Percentiles rank a stretch among this genome's conserved stretches.
Evolutionary conservation across 257 asterid genomes (phyloP).

Genomic region (Hygrophila difformis): DNA sequence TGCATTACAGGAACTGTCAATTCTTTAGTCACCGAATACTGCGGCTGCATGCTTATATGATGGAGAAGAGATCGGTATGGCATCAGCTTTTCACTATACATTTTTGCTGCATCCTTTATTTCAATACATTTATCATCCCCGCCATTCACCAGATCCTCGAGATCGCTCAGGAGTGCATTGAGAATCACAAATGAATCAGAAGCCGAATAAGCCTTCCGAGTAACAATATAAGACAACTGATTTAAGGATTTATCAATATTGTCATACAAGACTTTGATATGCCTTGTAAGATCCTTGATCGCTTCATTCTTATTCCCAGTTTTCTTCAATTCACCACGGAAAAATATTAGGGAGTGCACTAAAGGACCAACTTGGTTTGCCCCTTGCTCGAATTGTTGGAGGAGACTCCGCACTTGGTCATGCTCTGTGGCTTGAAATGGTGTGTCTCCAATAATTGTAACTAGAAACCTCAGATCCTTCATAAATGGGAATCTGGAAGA

Average conservation of each 20-base stretch:
- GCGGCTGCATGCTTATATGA: background rate
- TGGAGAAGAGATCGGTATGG: no score
- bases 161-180: background rate
- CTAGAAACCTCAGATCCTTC: no score
- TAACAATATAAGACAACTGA: no score
- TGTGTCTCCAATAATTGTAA: background rate
- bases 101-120: background rate
- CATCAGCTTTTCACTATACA: background rate
- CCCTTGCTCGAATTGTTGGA: constrained; percentile 2
- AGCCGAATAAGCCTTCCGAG: no score
- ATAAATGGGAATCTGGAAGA: no score
- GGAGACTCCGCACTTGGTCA: background rate
- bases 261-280: background rate
- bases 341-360: constrained; percentile 11
- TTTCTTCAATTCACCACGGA: background rate
- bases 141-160: background rate
- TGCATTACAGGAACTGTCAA: background rate
- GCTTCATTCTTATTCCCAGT: no score
- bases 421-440: background rate
- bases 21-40: background rate
- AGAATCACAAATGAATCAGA: background rate
- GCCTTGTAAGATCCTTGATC: background rate
- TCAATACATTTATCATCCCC: background rate
- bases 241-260: background rate
- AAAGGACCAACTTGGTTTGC: constrained; percentile 7